Base-by-base conservation (phyloP, 768 basidiomycete species). In the Myochromella boudieri region DNA sequence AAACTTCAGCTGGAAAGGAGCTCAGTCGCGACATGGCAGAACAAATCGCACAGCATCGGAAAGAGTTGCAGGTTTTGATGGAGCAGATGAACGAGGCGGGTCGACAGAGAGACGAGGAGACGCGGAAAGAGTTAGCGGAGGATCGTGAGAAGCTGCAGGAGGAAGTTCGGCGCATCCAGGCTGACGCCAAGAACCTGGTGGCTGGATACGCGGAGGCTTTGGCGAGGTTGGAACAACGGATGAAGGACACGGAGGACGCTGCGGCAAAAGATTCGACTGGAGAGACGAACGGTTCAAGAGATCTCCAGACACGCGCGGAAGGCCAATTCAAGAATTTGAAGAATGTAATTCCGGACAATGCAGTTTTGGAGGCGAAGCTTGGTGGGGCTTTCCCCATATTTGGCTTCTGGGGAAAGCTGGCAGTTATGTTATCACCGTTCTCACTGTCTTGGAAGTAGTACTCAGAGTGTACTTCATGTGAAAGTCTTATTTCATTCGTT, bases 1-100 rank as follows among this genome's bases (percentile, higher is more conserved):
- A 82, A 41, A 82, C 83, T 2, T 62, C 67, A 3, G 82, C 81
- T 1, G 80, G 80, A 1, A 67, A 62, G 12, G 81, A 80, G 55
- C 67, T 84, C 17, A 69, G 68, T 42, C 68, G 70, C 14, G 80
- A 80, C 29, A 56, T 80, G 3, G 67, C 70, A 45, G 72, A 72
- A 48, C 75, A 78, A 60, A 67, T 71, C 21, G 58, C 69, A 44
- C 66, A 69, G 27, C 74, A 78, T 50, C 63, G 71, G 25, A 63
- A 70, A n/a, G 81, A 84, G 53, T 61, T 81, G 56, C 60, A 63
- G 32, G 62, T 62, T 3, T 63, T 84, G 15, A 67, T 72, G 46
- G 54, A 63, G 7, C 77, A 81, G 48, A 76, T 78, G 66, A 66
- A 72, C 52, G 60, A 61, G 28, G 74, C 77, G 5, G 68, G 75